phyloP scores from a whole-genome alignment of 106 monocot species.

The Allium sativum region DNA sequence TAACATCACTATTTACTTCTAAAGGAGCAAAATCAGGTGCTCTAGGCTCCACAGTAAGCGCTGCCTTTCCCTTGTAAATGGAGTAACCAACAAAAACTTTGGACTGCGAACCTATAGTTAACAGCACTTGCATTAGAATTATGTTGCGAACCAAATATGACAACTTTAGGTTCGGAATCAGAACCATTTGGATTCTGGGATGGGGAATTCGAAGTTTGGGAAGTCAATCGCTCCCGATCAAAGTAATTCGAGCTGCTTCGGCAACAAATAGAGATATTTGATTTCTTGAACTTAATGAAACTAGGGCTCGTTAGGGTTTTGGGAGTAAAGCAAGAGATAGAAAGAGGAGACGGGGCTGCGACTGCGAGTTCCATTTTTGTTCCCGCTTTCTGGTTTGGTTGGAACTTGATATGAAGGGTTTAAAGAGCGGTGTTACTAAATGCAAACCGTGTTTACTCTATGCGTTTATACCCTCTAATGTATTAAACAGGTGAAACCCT shows the following conservation, averaged over 20 bases:
- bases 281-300: not conserved
- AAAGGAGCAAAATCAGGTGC: slow-evolving; percentile 76
- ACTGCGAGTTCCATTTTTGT: not conserved
- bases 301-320: slow-evolving; percentile 7
- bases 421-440: no score
- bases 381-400: no score
- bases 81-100: slow-evolving; percentile 69
- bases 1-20: slow-evolving; percentile 31
- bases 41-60: slow-evolving; percentile 62
- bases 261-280: not conserved
- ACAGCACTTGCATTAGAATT: not conserved
- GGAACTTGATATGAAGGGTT: no score
- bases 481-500: no score
- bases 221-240: slow-evolving; percentile 4
- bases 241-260: slow-evolving; percentile 6
- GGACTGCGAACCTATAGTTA: slow-evolving; percentile 19
- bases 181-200: not conserved
- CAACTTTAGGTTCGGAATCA: not conserved
- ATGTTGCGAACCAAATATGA: not conserved
- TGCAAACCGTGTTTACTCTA: no score
- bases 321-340: no score
- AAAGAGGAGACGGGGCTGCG: not conserved
- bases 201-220: not conserved
- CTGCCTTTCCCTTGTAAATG: slow-evolving; percentile 96
- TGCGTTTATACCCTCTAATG: no score